These are phyloP conservation scores for Neurospora terricola DNA, from an alignment of 495 filamentous ascomycete genomes.

Conservation along the genomic window DNA sequence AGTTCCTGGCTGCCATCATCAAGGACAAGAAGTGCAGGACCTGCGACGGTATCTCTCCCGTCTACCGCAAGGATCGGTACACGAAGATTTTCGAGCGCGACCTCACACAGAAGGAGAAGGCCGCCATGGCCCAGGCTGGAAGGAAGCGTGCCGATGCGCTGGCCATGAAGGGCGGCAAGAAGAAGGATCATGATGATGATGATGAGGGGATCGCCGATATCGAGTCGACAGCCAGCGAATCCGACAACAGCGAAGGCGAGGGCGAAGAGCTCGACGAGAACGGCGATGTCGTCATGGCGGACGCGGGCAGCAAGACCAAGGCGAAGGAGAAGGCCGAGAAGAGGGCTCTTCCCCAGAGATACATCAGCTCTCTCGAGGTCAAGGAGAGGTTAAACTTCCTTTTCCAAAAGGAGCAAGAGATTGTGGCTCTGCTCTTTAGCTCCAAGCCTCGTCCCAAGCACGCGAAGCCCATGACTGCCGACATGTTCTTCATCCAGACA, in stretches of 20 bases:
- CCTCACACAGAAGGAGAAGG: constrained; percentile 56
- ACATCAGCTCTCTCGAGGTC: constrained; percentile 65
- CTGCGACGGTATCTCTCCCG: constrained; percentile 65
- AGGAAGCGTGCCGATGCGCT: constrained; percentile 58
- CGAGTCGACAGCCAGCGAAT: constrained; percentile 39
- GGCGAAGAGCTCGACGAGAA: constrained; percentile 43
- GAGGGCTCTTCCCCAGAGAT: constrained; percentile 41
- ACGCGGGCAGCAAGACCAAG: constrained; percentile 23
- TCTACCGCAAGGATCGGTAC: constrained; percentile 74
- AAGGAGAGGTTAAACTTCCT: constrained; percentile 63
- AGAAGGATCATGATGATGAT: constrained; percentile 16
- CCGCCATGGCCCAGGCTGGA: constrained; percentile 61
- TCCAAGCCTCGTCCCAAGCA: constrained; percentile 48
- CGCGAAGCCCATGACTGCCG: constrained; percentile 46
- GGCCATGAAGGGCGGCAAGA: constrained; percentile 28
- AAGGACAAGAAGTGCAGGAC: constrained; percentile 56
- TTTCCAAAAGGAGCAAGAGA: constrained; percentile 77
- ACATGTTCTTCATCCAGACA: constrained; percentile 88
- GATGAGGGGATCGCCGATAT: constrained; percentile 69
- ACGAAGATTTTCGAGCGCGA: constrained; percentile 90
- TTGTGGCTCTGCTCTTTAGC: constrained; percentile 74
- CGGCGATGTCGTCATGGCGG: constrained; percentile 43
- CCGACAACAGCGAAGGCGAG: constrained; percentile 36
- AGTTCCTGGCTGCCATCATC: constrained; percentile 62
- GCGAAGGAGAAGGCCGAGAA: constrained; percentile 14